phyloP scores from a whole-genome alignment of 2,329 filamentous ascomycete genomes.

The Pseudopithomyces chartarum region DNA sequence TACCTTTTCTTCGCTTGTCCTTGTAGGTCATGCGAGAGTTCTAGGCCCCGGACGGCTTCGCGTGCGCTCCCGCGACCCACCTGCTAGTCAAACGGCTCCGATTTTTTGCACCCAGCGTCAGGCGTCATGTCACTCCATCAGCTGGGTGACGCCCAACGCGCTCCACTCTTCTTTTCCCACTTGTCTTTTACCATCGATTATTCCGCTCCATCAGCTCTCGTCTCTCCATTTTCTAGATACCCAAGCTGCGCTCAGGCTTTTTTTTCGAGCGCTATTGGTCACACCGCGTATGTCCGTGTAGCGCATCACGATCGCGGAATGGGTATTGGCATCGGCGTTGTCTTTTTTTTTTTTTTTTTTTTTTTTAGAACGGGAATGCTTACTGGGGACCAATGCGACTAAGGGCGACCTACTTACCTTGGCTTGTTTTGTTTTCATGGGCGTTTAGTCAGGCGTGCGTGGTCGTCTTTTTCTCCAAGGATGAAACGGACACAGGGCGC shows the following conservation, averaged over 20 bases:
- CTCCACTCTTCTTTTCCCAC: constrained; percentile 4
- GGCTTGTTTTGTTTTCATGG: constrained; percentile 1
- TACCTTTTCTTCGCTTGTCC: not conserved
- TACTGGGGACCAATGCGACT: not conserved
- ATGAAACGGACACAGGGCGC: not conserved
- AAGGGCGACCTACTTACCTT: not conserved
- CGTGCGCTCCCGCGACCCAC: constrained; percentile 1
- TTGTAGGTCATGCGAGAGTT: not conserved
- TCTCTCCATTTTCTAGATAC: constrained; percentile 2
- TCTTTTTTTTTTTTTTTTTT: constrained; percentile 2
- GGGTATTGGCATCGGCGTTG: constrained; percentile 1
- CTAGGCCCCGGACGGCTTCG: not conserved
- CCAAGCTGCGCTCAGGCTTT: constrained; percentile 1
- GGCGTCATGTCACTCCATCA: not conserved
- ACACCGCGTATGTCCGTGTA: not conserved
- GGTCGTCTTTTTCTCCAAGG: not conserved
- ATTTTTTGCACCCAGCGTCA: not conserved
- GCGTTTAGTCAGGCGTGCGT: not conserved
- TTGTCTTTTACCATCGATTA: constrained; percentile 4
- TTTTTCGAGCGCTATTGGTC: not conserved
- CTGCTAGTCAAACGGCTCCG: not conserved
- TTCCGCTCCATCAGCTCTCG: not conserved
- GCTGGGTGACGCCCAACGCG: not conserved
- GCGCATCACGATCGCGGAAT: not conserved
- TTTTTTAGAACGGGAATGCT: not conserved